Evolutionary conservation across 202 grass and related monocot species (phyloP).

Genomic region (Panicum virgatum): DNA sequence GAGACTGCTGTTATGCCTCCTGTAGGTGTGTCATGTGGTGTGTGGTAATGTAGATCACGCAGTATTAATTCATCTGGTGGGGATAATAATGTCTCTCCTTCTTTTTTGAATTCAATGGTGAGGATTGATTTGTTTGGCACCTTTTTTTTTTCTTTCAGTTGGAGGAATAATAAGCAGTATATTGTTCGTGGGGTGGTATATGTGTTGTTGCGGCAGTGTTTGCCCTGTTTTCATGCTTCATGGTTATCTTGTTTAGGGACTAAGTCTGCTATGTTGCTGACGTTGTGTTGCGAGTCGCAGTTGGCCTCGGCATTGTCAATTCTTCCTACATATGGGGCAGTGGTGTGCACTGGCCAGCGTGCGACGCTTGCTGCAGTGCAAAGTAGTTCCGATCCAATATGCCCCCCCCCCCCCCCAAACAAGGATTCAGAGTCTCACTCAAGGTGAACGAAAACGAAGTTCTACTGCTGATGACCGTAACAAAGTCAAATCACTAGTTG

Average conservation of each 20-base stretch:
- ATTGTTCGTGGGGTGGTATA: conserved; percentile 63
- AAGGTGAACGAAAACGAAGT: too few species aligned
- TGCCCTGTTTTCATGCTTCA: neutral
- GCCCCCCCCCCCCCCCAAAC: too few species aligned
- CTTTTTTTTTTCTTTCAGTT: conserved; percentile 30
- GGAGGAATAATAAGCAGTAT: conserved; percentile 69
- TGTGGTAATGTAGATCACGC: conserved; percentile 56
- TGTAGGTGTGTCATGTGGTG: conserved; percentile 51
- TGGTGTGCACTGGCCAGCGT: neutral
- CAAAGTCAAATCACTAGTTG: too few species aligned
- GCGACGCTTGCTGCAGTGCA: neutral
- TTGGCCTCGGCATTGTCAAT: neutral
- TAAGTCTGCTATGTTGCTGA: neutral
- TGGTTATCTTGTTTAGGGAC: neutral
- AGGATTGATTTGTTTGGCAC: conserved; percentile 59
- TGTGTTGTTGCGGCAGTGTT: neutral
- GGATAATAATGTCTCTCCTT: conserved; percentile 54
- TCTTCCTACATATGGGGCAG: neutral
- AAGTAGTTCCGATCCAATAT: too few species aligned
- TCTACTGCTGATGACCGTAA: too few species aligned
- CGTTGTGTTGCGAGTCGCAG: neutral
- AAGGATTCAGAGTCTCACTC: too few species aligned
- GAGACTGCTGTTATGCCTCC: conserved; percentile 49
- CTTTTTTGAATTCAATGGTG: conserved; percentile 40
- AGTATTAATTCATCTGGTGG: conserved; percentile 64